A percentile compares a stretch with the other conserved stretches of the same genome.
Conservation (phyloP, 1,284 basidiomycete species). For the Rhodotorula sp. region DNA sequence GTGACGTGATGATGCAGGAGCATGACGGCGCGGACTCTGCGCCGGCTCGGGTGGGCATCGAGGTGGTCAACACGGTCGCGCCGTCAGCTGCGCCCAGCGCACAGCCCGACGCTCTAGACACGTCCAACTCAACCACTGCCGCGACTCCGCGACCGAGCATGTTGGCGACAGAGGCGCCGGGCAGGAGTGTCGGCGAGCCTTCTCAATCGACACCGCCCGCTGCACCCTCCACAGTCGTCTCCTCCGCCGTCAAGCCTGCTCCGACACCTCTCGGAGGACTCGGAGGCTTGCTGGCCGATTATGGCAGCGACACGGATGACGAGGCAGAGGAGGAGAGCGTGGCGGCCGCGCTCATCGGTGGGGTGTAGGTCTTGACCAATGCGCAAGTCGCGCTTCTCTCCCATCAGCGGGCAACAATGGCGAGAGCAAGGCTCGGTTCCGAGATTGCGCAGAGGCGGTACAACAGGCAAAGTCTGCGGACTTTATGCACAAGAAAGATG, state of each 20-base stretch:
- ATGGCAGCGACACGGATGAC: constrained; percentile 22
- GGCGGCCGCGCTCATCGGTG: background rate
- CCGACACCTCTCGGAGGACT: background rate
- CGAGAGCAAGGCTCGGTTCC: background rate
- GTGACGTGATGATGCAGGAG: background rate
- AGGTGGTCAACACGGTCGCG: too few relatives aligned
- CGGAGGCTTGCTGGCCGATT: constrained; percentile 6
- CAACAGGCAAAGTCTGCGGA: background rate
- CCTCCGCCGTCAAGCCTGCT: too few relatives aligned
- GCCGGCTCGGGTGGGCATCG: background rate
- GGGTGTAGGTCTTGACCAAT: background rate
- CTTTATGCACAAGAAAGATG: background rate
- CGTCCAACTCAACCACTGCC: background rate
- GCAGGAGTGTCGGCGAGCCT: background rate
- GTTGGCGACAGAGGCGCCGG: too few relatives aligned
- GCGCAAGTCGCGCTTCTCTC: background rate
- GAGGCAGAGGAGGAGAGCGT: constrained; percentile 8
- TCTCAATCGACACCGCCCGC: background rate
- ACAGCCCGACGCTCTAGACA: background rate
- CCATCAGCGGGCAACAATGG: background rate
- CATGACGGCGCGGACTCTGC: background rate
- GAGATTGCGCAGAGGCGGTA: background rate
- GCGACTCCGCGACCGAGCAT: background rate
- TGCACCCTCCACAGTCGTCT: too few relatives aligned
- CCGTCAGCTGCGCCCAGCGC: too few relatives aligned